Percentiles rank a stretch among this genome's conserved stretches.
phyloP scores from a whole-genome alignment of 495 filamentous ascomycete species.

The Venustampulla echinocandica region DNA sequence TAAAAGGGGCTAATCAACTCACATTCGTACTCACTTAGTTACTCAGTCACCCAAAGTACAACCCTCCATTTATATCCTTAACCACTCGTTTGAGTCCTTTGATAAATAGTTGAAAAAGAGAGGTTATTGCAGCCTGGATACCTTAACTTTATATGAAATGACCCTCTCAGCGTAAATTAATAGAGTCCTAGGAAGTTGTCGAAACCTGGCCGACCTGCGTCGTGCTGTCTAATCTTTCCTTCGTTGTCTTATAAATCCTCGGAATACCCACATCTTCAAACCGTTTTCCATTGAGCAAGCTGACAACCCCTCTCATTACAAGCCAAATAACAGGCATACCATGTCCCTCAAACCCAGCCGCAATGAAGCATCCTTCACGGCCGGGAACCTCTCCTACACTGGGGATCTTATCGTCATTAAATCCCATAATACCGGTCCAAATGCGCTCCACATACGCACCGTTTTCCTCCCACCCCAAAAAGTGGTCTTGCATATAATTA shows the following conservation, averaged over 20 bases:
- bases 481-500: conserved; percentile 39
- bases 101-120: too few relatives aligned
- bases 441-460: conserved; percentile 45
- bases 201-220: too few relatives aligned
- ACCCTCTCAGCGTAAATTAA: too few relatives aligned
- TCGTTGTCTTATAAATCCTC: conserved; percentile 32
- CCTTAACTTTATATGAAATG: too few relatives aligned
- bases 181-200: too few relatives aligned
- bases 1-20: too few relatives aligned
- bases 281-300: conserved; percentile 31
- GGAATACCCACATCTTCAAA: conserved; percentile 36
- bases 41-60: too few relatives aligned
- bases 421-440: conserved; percentile 57
- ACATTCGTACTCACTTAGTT: too few relatives aligned
- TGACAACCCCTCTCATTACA: conserved; percentile 34
- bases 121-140: too few relatives aligned
- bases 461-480: conserved; percentile 43
- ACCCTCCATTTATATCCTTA: too few relatives aligned
- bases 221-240: conserved; percentile 21
- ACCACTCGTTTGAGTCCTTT: too few relatives aligned
- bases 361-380: conserved; percentile 32
- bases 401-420: conserved; percentile 20
- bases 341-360: conserved; percentile 46
- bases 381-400: conserved; percentile 32
- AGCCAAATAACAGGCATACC: conserved; percentile 45